These are phyloP conservation scores for Penicillium alfredii DNA, from an alignment of 495 filamentous ascomycete genomes.

Conservation along the genomic window DNA sequence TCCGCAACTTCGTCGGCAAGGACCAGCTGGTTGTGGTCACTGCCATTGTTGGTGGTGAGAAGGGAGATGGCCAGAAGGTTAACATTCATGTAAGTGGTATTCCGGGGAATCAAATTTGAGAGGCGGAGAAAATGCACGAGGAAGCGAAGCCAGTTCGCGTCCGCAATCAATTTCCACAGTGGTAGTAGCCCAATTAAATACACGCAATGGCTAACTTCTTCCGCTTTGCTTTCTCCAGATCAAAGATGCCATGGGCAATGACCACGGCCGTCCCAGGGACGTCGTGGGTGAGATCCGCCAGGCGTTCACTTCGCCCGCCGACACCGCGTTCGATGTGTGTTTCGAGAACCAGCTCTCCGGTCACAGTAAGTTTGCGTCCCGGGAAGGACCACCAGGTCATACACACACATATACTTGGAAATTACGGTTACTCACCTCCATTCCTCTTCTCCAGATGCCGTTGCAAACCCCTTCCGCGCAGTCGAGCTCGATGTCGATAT, in stretches of 20 bases:
- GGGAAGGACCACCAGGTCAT: too few species aligned
- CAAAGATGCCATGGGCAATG: slow-evolving; percentile 88
- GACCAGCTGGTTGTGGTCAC: slow-evolving; percentile 99
- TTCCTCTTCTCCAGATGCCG: slow-evolving; percentile 20
- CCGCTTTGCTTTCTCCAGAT: slow-evolving; percentile 55
- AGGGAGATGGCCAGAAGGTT: slow-evolving; percentile 87
- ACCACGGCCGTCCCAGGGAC: slow-evolving; percentile 87
- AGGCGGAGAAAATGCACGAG: too few species aligned
- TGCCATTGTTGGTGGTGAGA: slow-evolving; percentile 72
- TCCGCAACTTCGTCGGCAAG: slow-evolving; percentile 90
- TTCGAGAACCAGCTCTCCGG: slow-evolving; percentile 75
- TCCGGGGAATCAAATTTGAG: too few species aligned
- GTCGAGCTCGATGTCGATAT: slow-evolving; percentile 98
- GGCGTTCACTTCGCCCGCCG: slow-evolving; percentile 91
- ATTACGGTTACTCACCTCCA: neutral
- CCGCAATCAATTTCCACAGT: too few species aligned
- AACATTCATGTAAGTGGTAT: slow-evolving; percentile 93
- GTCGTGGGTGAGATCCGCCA: slow-evolving; percentile 86
- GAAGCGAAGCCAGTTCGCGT: too few species aligned
- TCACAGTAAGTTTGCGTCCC: slow-evolving; percentile 57
- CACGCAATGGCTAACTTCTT: slow-evolving; percentile 9
- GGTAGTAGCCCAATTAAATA: too few species aligned
- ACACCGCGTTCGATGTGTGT: slow-evolving; percentile 95
- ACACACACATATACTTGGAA: too few species aligned
- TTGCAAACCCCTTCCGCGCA: slow-evolving; percentile 60